phyloP scores from a whole-genome alignment of 306 rosid genomes.

The Medicago ruthenica region DNA sequence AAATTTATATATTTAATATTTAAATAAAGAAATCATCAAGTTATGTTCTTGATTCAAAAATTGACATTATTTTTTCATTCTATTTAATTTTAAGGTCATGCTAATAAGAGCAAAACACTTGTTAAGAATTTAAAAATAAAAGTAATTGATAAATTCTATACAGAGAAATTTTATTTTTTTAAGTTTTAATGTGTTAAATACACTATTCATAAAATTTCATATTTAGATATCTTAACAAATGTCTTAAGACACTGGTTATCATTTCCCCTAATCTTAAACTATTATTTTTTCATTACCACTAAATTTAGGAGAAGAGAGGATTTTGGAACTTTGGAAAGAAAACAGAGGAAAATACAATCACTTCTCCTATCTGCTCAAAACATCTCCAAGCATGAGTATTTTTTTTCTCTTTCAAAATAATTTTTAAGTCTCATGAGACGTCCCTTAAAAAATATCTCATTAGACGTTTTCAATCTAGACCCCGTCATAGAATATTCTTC shows the following conservation, averaged over 20 bases:
- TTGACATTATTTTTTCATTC: neutral
- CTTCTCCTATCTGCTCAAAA: neutral
- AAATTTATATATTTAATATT: too few relatives aligned
- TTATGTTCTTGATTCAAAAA: neutral
- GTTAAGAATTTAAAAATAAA: too few relatives aligned
- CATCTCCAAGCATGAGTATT: neutral
- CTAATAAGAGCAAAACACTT: too few relatives aligned
- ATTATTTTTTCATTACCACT: neutral
- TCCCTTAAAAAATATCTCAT: neutral
- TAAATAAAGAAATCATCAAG: too few relatives aligned
- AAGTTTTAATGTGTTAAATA: too few relatives aligned
- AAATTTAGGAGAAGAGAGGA: neutral
- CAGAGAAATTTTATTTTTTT: too few relatives aligned
- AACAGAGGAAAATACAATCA: neutral
- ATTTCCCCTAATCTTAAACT: too few relatives aligned
- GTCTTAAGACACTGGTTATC: too few relatives aligned
- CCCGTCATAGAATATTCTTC: neutral
- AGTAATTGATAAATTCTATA: too few relatives aligned
- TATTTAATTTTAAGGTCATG: neutral
- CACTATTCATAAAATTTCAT: too few relatives aligned
- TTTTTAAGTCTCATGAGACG: too few relatives aligned
- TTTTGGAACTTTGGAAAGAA: neutral
- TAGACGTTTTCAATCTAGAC: neutral
- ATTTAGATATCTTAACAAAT: too few relatives aligned
- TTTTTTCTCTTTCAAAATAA: neutral